A percentile compares a stretch with the other conserved stretches of the same genome.
Conservation (phyloP, 345 rosid genomes). For the Aquilaria malaccensis region DNA sequence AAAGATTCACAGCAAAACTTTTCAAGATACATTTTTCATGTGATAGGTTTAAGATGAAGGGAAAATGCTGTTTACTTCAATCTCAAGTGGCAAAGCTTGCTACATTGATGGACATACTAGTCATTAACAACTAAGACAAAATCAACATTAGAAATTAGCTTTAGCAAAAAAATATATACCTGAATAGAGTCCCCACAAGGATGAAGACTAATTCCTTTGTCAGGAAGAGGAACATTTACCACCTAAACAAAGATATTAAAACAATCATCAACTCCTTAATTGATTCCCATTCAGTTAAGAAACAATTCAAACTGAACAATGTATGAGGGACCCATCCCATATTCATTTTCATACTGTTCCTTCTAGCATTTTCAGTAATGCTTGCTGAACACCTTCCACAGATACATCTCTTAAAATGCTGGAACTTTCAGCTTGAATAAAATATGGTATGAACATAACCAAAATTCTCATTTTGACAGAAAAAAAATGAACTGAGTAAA, state of each 20-base stretch:
- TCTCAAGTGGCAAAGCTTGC: too few relatives aligned
- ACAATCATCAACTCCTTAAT: neutral
- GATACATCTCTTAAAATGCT: too few relatives aligned
- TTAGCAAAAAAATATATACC: constrained; percentile 25
- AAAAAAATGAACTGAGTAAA: too few relatives aligned
- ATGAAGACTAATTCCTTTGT: constrained; percentile 76
- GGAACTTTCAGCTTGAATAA: constrained; percentile 73
- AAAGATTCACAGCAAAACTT: too few relatives aligned
- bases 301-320: neutral
- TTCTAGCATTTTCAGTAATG: constrained; percentile 73
- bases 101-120: too few relatives aligned
- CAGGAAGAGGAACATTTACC: constrained; percentile 52
- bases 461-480: too few relatives aligned
- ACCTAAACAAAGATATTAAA: constrained; percentile 2
- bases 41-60: too few relatives aligned
- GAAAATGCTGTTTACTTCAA: too few relatives aligned
- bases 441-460: too few relatives aligned
- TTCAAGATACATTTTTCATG: too few relatives aligned
- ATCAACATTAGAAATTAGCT: neutral
- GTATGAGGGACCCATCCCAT: neutral
- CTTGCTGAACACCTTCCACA: too few relatives aligned
- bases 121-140: neutral
- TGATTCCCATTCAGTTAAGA: neutral
- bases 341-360: constrained; percentile 71
- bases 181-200: constrained; percentile 75